Base-by-base conservation (phyloP, 2,329 filamentous ascomycete genomes). In the Knufia fluminis region DNA sequence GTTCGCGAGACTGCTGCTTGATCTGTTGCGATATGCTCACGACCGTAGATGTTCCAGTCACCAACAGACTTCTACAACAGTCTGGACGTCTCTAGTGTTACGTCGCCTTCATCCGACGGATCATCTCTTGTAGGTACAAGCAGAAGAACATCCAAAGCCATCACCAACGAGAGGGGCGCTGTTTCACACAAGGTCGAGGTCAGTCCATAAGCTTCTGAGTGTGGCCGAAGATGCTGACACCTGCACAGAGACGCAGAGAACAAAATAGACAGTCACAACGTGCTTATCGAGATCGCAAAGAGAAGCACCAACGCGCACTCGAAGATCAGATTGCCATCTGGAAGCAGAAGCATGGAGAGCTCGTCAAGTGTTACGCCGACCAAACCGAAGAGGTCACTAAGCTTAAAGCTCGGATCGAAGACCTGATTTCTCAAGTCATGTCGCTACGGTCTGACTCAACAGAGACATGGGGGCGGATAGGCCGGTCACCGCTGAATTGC, bases 231-330 rank as follows among this genome's bases (percentile, higher is more conserved):
- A 26, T 32, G 26, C 49, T 52, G 24, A 55, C 48, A 10, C 20
- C 8, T 3, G n/a, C 12, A 51, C 51, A 57, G 55, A 38, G 54
- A 33, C 44, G 56, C 41, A 54, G 56, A 41, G 54, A 56, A 39
- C 56, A 58, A 43, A 58, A 58, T 33, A 48, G 54, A 20, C 54
- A 54, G n/a, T 58, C 56, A 8, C 91, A 97, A 75, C 85, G 91
- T 60, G 91, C 92, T 32, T 97, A 97, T 67, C 87, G 91, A 51
- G 91, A 97, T 67, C 85, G 91, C 59, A 97, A 97, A 67, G 91
- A 97, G 66, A 84, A 84, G 49, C 90, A 94, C 62, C 89, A 96
- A 55, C 89, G 89, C 64, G 89, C 96, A 54, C 82, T 97, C 24
- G 90, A 97, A 68, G 79, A 81, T 50, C 52, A 56, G 38, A 56